Evolutionary conservation across 768 basidiomycete genomes (phyloP).

Genomic region (Suillus subalutaceus): DNA sequence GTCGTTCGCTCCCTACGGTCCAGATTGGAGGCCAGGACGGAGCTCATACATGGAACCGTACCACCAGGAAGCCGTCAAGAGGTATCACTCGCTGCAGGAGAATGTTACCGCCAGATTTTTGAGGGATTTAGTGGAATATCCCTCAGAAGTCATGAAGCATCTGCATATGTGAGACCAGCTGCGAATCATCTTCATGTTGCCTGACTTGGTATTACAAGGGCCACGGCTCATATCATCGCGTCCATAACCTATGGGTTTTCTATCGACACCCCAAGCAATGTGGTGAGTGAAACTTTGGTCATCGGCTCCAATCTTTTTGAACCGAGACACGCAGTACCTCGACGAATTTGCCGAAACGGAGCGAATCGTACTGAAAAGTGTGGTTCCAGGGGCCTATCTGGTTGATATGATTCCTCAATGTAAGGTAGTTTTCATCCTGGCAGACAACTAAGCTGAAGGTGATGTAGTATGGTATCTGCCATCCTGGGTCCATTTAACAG

Average conservation of each 20-base stretch:
- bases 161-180: constrained; percentile 8
- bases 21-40: constrained; percentile 16
- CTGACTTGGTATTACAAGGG: constrained; percentile 1
- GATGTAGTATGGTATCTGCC: constrained; percentile 25
- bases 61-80: constrained; percentile 11
- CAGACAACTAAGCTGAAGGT: background rate
- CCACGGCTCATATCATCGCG: constrained; percentile 10
- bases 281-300: background rate
- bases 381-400: constrained; percentile 14
- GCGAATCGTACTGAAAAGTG: constrained; percentile 6
- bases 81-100: constrained; percentile 12
- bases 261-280: constrained; percentile 6
- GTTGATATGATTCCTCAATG: constrained; percentile 14
- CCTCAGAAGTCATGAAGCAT: constrained; percentile 10
- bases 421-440: background rate
- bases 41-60: constrained; percentile 7
- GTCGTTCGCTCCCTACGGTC: constrained; percentile 20
- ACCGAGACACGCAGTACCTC: background rate
- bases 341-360: constrained; percentile 12
- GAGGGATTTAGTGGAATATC: constrained; percentile 9
- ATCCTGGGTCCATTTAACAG: constrained; percentile 20
- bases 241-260: constrained; percentile 15
- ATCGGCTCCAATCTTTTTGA: background rate
- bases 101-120: constrained; percentile 11
- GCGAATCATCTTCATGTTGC: background rate